A percentile compares a stretch with the other conserved stretches of the same genome.
Evolutionary conservation across 2,329 filamentous ascomycete species (phyloP).

Genomic region (Paraconiothyrium brasiliense): DNA sequence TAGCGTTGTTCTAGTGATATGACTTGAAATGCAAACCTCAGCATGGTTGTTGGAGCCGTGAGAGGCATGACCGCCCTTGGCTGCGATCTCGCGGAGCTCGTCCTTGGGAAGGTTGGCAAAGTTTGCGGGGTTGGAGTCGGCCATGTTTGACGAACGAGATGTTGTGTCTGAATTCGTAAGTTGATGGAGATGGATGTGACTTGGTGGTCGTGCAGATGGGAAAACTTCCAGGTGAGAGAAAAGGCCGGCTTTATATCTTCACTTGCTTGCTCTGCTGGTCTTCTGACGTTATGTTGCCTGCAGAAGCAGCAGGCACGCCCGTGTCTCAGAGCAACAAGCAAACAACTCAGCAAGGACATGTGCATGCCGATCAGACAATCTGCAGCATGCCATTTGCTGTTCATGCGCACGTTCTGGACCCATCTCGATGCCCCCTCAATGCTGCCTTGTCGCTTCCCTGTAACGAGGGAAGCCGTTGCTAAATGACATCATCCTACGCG

Average conservation of each 20-base stretch:
- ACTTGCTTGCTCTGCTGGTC: constrained; percentile 19
- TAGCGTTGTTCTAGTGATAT: neutral
- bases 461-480: constrained; percentile 1
- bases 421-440: constrained; percentile 5
- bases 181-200: constrained; percentile 5
- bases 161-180: constrained; percentile 14
- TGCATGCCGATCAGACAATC: constrained; percentile 11
- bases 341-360: constrained; percentile 18
- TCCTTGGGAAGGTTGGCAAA: constrained; percentile 63
- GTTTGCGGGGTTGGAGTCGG: constrained; percentile 59
- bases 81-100: constrained; percentile 59
- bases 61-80: constrained; percentile 59
- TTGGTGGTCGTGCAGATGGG: neutral
- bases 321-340: constrained; percentile 7
- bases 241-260: constrained; percentile 17
- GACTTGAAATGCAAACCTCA: neutral
- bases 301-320: constrained; percentile 18
- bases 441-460: constrained; percentile 20
- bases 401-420: neutral
- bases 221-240: neutral
- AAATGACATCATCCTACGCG: constrained; percentile 15
- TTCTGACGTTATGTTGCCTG: constrained; percentile 34
- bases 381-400: constrained; percentile 17
- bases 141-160: constrained; percentile 36
- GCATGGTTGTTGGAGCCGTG: constrained; percentile 33